Conservation (phyloP, 768 basidiomycete species). For the Boletus sensibilis region DNA sequence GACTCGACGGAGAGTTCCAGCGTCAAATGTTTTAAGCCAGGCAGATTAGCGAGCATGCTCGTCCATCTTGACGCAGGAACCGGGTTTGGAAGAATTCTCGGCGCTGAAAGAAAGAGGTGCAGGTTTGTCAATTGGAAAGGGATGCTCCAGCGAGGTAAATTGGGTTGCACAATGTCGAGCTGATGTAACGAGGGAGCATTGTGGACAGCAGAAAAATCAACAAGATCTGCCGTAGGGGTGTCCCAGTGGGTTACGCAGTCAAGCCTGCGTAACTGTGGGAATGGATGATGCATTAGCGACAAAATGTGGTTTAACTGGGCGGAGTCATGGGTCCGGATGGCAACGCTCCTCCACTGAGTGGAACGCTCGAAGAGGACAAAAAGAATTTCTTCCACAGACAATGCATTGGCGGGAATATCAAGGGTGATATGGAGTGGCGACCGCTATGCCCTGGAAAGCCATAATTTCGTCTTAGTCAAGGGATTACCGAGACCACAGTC, state of each 20-base stretch:
- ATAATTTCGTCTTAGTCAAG: conserved; percentile 43
- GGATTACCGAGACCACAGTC: conserved; percentile 45
- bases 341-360: conserved; percentile 45
- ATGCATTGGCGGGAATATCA: conserved; percentile 33
- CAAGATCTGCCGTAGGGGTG: conserved; percentile 17
- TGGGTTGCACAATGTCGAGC: conserved; percentile 35
- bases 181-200: conserved; percentile 37
- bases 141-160: conserved; percentile 36
- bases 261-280: conserved; percentile 40
- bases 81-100: conserved; percentile 16
- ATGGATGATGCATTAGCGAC: conserved; percentile 33
- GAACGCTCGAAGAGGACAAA: conserved; percentile 39
- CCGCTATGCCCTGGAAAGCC: conserved; percentile 48
- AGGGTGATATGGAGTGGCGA: conserved; percentile 48
- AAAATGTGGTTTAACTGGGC: conserved; percentile 41
- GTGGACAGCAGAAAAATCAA: conserved; percentile 32
- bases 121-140: conserved; percentile 37
- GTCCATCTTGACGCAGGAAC: conserved; percentile 26
- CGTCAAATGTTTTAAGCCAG: conserved; percentile 40
- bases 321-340: conserved; percentile 39
- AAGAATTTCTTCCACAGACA: conserved; percentile 37
- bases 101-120: conserved; percentile 32
- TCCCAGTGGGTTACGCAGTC: conserved; percentile 32
- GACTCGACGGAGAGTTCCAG: conserved; percentile 37
- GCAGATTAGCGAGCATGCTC: conserved; percentile 39